Percentiles rank a stretch among this genome's conserved stretches.
Evolutionary conservation across 495 filamentous ascomycete genomes (phyloP).

Genomic region (Alectoria sarmentosa): DNA sequence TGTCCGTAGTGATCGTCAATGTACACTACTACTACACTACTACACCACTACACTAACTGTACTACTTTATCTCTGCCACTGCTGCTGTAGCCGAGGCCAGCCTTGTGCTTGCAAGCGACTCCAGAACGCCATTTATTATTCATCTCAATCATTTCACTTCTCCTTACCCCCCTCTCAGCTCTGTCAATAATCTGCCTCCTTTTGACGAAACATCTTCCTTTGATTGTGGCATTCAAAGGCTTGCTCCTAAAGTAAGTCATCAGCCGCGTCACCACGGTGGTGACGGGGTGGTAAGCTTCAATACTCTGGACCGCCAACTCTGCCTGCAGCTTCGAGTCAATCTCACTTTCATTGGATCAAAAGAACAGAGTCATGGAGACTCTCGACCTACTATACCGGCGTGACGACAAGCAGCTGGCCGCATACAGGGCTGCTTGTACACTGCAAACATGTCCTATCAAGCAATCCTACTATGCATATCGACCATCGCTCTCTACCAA

Average conservation of each 20-base stretch:
- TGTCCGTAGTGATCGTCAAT: no score
- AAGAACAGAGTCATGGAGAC: neutral
- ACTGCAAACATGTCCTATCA: slow-evolving; percentile 9
- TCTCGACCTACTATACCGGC: neutral
- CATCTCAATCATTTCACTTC: no score
- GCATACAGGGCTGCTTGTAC: slow-evolving; percentile 15
- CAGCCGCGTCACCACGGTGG: neutral
- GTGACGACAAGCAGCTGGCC: slow-evolving; percentile 1
- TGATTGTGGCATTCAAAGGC: neutral
- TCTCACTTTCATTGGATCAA: neutral
- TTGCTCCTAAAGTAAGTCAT: neutral
- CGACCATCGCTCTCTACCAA: slow-evolving; percentile 56
- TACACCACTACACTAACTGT: no score
- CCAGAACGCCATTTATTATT: no score
- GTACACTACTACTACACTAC: no score
- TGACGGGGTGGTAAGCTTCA: no score
- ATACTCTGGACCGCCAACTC: neutral
- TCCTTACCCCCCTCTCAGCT: no score
- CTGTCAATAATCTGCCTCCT: no score
- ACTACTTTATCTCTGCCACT: no score
- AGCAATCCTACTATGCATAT: slow-evolving; percentile 46
- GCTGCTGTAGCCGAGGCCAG: no score
- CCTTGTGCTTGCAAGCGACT: no score
- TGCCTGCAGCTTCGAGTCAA: neutral
- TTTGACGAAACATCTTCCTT: neutral